phyloP scores from a whole-genome alignment of 148 eudicot species.

The Silene latifolia region DNA sequence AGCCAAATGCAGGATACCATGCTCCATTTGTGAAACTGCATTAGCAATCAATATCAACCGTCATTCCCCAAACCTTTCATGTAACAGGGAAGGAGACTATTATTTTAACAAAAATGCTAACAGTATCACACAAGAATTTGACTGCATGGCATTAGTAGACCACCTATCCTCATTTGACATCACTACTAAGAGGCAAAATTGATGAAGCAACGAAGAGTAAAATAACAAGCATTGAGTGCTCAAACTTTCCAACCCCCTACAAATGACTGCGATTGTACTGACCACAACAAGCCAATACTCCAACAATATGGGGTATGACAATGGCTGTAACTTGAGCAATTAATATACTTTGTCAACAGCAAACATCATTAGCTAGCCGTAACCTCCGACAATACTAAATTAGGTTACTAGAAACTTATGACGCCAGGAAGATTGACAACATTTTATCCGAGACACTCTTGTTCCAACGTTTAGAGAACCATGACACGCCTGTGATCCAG shows the following conservation, averaged over 20 bases:
- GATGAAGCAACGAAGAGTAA: not conserved
- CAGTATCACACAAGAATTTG: not conserved
- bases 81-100: not conserved
- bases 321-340: not conserved
- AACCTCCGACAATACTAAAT: not conserved
- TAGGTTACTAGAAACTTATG: not conserved
- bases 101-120: not conserved
- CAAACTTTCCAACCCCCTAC: not conserved
- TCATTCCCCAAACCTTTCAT: not conserved
- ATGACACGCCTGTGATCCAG: not conserved
- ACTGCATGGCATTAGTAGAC: not conserved
- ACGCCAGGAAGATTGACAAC: not conserved
- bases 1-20: constrained; percentile 64
- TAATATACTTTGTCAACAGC: not conserved
- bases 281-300: not conserved
- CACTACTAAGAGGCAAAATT: not conserved
- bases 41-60: constrained; percentile 1
- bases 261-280: not conserved
- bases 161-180: not conserved
- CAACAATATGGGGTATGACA: not conserved
- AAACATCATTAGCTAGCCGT: not conserved
- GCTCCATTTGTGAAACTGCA: constrained; percentile 94
- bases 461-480: not conserved
- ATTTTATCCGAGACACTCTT: not conserved
- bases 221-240: not conserved